A percentile compares a stretch with the other conserved stretches of the same genome.
phyloP scores from a whole-genome alignment of 768 basidiomycete species.

The Boletus vinaceobasis region DNA sequence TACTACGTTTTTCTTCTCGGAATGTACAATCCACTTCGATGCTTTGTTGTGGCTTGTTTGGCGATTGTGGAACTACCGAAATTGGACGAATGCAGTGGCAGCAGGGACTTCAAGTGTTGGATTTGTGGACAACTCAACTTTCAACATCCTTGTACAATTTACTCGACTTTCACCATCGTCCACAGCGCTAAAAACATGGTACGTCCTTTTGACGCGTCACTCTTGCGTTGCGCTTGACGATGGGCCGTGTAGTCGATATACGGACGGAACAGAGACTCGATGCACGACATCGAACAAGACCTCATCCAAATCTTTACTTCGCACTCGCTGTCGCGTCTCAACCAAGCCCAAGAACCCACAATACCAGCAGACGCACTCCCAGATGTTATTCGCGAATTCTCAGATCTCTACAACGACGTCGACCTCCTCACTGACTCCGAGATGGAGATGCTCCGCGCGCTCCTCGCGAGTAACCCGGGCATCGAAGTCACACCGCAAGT shows the following conservation, averaged over 20 bases:
- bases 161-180: not conserved
- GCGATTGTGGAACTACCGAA: conserved; percentile 12
- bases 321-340: conserved; percentile 57
- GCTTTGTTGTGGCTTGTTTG: conserved; percentile 22
- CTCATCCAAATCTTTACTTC: conserved; percentile 64
- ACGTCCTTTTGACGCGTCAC: conserved; percentile 15
- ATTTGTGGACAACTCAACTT: conserved; percentile 3
- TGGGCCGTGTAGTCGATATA: conserved; percentile 27
- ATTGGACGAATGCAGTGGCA: not conserved
- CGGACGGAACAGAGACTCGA: conserved; percentile 67
- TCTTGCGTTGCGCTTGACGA: not conserved
- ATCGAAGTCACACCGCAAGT: conserved; percentile 68
- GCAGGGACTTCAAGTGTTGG: not conserved
- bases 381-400: conserved; percentile 65
- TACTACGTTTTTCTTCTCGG: not conserved
- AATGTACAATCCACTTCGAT: not conserved
- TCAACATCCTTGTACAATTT: conserved; percentile 8
- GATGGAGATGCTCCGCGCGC: conserved; percentile 51
- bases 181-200: conserved; percentile 23
- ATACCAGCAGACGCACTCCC: conserved; percentile 71
- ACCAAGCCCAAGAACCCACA: conserved; percentile 56
- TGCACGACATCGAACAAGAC: conserved; percentile 66
- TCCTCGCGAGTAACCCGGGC: conserved; percentile 58
- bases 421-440: conserved; percentile 67
- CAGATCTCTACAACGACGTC: conserved; percentile 53